phyloP scores from a whole-genome alignment of 108 stramenopile species.

The Cylindrotheca closterium region DNA sequence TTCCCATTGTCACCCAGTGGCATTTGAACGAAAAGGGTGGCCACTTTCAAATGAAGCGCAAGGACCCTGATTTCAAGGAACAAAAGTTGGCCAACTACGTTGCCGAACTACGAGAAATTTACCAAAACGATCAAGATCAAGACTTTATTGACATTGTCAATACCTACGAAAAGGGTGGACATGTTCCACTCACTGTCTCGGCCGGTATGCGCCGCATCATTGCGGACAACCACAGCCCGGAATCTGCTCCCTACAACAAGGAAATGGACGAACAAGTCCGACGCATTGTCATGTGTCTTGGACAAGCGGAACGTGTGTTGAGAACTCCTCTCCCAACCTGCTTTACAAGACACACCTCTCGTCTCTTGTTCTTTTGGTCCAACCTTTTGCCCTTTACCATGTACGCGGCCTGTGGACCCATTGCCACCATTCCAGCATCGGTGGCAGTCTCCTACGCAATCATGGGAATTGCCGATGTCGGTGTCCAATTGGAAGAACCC shows the following conservation, averaged over 20 bases:
- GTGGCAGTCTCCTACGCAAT: constrained; percentile 40
- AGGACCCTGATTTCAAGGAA: constrained; percentile 35
- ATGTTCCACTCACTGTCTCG: constrained; percentile 42
- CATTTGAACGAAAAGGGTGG: constrained; percentile 45
- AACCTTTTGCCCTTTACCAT: constrained; percentile 50
- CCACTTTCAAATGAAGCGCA: constrained; percentile 11
- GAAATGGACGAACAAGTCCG: constrained; percentile 42
- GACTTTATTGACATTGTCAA: constrained; percentile 33
- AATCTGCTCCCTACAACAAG: constrained; percentile 19
- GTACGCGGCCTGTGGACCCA: constrained; percentile 39
- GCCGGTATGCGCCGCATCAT: constrained; percentile 41
- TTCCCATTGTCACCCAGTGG: constrained; percentile 41
- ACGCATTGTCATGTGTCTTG: constrained; percentile 29
- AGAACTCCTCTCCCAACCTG: constrained; percentile 39
- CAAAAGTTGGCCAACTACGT: constrained; percentile 35
- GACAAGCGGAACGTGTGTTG: constrained; percentile 40
- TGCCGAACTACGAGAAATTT: constrained; percentile 47
- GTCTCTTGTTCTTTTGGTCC: constrained; percentile 47
- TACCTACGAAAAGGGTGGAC: constrained; percentile 22
- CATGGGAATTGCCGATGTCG: constrained; percentile 53
- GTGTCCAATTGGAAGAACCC: constrained; percentile 57
- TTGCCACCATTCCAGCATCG: constrained; percentile 38
- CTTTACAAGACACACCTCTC: constrained; percentile 5
- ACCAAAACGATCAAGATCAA: constrained; percentile 16
- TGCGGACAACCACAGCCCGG: constrained; percentile 18